Evolutionary conservation across 371 early-diverging fungal genomes (phyloP), one percentile per base, ranked within the genome.

Genomic region (Smittium culicis): DNA sequence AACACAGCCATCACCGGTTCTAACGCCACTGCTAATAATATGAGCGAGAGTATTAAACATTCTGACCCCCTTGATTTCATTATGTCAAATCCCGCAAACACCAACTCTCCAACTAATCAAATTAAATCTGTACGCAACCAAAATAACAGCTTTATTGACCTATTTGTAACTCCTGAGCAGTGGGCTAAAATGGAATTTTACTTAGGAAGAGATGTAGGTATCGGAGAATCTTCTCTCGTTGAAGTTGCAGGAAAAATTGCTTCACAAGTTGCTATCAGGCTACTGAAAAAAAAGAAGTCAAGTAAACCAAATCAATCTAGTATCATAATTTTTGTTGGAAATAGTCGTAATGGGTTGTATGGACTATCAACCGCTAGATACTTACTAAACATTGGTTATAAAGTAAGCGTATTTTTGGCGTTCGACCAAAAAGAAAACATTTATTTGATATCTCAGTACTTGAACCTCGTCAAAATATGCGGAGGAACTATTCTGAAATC

Each of bases 401-500:
- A 2, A 8, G 62, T 62, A 20, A 29, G 14, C 29, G 32, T 62
- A 11, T 32, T 62, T 25, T 35, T 62, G 32, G 25, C 35, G 8
- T 62, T 34, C 32, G 8, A 16, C 3, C 16, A 62, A 35, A 16
- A 62, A 20, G 24, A 57, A 5, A 5, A 8, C 27, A 3, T 20
- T 5, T 57, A 57, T 57, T 57, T 57, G 57, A 27, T 27, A 57
- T 25, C 5, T 5, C 16, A 35, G 25, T 30, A 62, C 14, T 3
- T 62, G 32, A 62, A 62, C 3, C 62, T 62, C 3, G 62, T 62
- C 5, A 62, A 62, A 31, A 2, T 62, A 27, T 14, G 14, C 3
- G 32, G 32, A 5, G 62, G 62, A 8, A 5, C 20, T 16, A 25
- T 62, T 16, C 3, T 62, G 25, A 62, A 30, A 62, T 34, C 34